A percentile compares a stretch with the other conserved stretches of the same genome.
These are phyloP conservation scores for Penicillium sumatraense DNA, from an alignment of 2,329 filamentous ascomycete species.

Conservation along the genomic window DNA sequence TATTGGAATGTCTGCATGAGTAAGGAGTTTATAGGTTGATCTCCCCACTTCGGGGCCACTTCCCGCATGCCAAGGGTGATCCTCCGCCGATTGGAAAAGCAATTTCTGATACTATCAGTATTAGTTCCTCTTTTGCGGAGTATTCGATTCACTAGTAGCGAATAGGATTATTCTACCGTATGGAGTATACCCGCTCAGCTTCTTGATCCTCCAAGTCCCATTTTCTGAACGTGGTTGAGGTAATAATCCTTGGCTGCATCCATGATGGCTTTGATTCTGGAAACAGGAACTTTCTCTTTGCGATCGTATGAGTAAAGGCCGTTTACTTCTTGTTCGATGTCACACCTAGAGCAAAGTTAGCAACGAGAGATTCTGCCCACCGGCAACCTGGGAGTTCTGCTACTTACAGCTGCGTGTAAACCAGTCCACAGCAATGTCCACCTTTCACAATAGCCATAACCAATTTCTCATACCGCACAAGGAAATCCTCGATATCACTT, in stretches of 20 bases:
- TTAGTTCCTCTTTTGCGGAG: no score
- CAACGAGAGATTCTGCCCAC: no score
- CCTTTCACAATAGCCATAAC: slow-evolving; percentile 62
- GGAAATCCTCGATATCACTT: slow-evolving; percentile 61
- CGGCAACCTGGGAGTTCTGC: not conserved
- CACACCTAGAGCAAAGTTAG: slow-evolving; percentile 36
- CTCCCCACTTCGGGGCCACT: not conserved
- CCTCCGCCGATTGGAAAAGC: no score
- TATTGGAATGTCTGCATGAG: no score
- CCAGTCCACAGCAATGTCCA: slow-evolving; percentile 65
- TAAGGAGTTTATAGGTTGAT: no score
- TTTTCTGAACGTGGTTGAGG: slow-evolving; percentile 32
- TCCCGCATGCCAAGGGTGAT: not conserved
- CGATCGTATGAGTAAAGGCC: slow-evolving; percentile 68
- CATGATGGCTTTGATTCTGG: slow-evolving; percentile 62
- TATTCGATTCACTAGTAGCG: no score
- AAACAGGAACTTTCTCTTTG: slow-evolving; percentile 63
- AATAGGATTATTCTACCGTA: no score
- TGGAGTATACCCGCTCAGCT: no score
- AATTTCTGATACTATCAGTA: no score
- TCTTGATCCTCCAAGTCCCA: slow-evolving; percentile 22
- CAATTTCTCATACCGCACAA: slow-evolving; percentile 62
- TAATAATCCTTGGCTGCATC: slow-evolving; percentile 58
- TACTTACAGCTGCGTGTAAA: slow-evolving; percentile 68
- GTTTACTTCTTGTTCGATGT: slow-evolving; percentile 72